These are phyloP conservation scores for Emericellopsis terricola DNA, from an alignment of 495 filamentous ascomycete species.

Conservation along the genomic window DNA sequence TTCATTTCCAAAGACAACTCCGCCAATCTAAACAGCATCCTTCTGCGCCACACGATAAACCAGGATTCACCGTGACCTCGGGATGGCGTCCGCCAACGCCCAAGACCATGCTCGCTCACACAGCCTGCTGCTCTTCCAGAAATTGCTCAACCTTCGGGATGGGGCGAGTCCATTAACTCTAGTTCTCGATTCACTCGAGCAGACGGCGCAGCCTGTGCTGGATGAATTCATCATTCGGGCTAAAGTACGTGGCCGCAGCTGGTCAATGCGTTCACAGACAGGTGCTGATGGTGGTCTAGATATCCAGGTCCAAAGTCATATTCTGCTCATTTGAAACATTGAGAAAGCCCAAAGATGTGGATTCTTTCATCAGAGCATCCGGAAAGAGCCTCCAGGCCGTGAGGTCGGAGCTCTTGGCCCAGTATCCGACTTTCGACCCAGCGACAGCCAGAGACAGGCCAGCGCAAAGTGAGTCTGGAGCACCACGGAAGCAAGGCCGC, in stretches of 20 bases:
- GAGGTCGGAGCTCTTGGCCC: constrained; percentile 34
- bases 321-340: constrained; percentile 63
- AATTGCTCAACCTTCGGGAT: constrained; percentile 60
- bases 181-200: constrained; percentile 70
- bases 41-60: no score
- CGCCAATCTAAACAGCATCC: no score
- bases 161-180: constrained; percentile 73
- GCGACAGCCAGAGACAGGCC: constrained; percentile 8
- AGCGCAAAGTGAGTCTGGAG: constrained; percentile 13
- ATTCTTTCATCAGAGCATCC: constrained; percentile 44
- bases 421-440: constrained; percentile 24
- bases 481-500: no score
- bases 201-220: constrained; percentile 53
- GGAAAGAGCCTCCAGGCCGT: constrained; percentile 35
- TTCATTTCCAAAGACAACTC: no score
- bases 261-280: no score
- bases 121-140: constrained; percentile 72
- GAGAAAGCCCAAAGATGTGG: constrained; percentile 31
- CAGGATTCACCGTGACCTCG: no score
- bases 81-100: no score
- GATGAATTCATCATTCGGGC: constrained; percentile 58
- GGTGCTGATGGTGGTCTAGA: not conserved
- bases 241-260: constrained; percentile 50
- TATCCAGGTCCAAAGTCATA: constrained; percentile 36
- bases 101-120: constrained; percentile 49